phyloP scores from a whole-genome alignment of 2,329 filamentous ascomycete species.

The Diaporthe sp. region DNA sequence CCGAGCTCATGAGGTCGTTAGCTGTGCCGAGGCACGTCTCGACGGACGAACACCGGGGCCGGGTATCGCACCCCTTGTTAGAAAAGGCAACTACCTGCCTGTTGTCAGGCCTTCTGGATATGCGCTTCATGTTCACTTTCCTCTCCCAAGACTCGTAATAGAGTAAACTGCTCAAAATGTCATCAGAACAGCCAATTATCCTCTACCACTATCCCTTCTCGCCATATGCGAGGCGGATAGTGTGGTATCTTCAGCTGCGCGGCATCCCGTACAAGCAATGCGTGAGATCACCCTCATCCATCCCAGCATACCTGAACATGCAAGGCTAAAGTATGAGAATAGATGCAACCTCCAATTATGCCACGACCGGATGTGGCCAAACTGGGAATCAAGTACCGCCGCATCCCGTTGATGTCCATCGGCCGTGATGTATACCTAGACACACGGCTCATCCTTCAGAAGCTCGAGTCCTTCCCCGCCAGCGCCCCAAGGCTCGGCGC shows the following conservation, averaged over 20 bases:
- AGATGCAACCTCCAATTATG: conserved; percentile 76
- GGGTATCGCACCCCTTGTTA: background rate
- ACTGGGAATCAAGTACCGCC: conserved; percentile 75
- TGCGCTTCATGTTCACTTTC: background rate
- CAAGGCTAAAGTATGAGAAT: background rate
- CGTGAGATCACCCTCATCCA: conserved; percentile 58
- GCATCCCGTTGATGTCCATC: conserved; percentile 77
- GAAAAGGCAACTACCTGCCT: background rate
- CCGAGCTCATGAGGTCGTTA: background rate
- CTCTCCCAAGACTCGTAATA: too few species aligned
- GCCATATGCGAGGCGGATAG: conserved; percentile 73
- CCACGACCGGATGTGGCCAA: conserved; percentile 74
- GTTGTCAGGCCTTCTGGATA: background rate
- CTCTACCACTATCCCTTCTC: conserved; percentile 77
- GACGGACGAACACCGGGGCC: background rate
- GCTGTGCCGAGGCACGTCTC: conserved; percentile 36
- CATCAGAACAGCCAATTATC: conserved; percentile 58
- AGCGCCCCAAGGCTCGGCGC: conserved; percentile 55
- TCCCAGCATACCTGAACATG: background rate
- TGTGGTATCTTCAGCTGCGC: conserved; percentile 78
- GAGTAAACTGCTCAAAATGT: conserved; percentile 21
- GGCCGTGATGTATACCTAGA: conserved; percentile 78
- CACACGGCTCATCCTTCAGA: conserved; percentile 75
- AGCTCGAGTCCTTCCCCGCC: conserved; percentile 71
- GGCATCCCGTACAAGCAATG: conserved; percentile 77